Conservation (phyloP, 2,329 filamentous ascomycete genomes). For the Blastomyces gilchristii region DNA sequence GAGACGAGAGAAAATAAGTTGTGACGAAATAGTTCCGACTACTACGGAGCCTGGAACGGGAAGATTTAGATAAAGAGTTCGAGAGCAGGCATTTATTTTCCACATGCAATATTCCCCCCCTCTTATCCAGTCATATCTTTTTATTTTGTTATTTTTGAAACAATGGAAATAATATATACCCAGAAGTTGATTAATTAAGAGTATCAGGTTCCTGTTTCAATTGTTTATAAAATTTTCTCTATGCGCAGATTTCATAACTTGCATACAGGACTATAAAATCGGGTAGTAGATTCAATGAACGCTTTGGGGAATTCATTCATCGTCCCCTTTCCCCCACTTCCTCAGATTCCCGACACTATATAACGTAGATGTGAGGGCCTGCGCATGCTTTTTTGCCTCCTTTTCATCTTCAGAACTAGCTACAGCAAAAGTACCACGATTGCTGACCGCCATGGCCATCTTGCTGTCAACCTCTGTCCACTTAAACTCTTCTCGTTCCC, state of each 20-base stretch:
- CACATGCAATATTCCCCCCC: not conserved
- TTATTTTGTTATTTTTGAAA: not conserved
- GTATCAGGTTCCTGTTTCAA: not conserved
- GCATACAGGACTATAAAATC: not conserved
- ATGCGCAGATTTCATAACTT: not conserved
- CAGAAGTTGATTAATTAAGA: not conserved
- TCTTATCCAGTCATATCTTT: not conserved
- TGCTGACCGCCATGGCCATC: slow-evolving; percentile 22
- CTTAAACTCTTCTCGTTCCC: slow-evolving; percentile 17
- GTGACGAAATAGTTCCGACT: slow-evolving; percentile 4
- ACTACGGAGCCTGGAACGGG: not conserved
- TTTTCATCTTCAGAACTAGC: slow-evolving; percentile 22
- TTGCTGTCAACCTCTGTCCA: slow-evolving; percentile 21
- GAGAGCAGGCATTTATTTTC: not conserved
- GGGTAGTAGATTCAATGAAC: not conserved
- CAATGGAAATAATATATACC: not conserved
- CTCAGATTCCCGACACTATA: slow-evolving; percentile 34
- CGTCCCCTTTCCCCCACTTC: slow-evolving; percentile 24
- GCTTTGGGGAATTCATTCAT: slow-evolving; percentile 16
- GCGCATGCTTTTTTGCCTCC: slow-evolving; percentile 26
- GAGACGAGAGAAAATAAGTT: not conserved
- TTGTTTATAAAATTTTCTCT: not conserved
- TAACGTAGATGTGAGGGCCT: slow-evolving; percentile 21
- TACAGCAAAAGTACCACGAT: slow-evolving; percentile 23
- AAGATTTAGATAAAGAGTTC: not conserved